Conservation (phyloP, 2,329 filamentous ascomycete species). For the Ceratocystis lukuohia region DNA sequence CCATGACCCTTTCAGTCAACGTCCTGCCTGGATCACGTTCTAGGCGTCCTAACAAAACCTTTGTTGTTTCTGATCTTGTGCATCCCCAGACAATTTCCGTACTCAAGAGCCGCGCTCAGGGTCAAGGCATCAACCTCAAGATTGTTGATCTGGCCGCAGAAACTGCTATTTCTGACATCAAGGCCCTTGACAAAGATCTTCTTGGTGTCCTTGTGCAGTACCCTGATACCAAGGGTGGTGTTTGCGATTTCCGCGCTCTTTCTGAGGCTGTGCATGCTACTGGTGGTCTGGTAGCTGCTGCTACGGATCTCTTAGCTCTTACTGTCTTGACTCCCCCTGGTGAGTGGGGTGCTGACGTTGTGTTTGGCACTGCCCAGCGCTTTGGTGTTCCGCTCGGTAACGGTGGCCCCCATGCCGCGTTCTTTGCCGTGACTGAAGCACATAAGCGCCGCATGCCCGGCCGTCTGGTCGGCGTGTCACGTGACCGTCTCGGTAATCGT, state of each 20-base stretch:
- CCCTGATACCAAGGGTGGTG: constrained; percentile 72
- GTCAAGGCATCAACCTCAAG: constrained; percentile 75
- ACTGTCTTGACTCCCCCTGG: constrained; percentile 80
- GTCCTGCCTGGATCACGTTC: constrained; percentile 41
- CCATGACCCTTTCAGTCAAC: constrained; percentile 85
- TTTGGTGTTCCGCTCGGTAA: constrained; percentile 86
- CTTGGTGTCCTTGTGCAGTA: constrained; percentile 92
- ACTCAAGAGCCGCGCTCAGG: constrained; percentile 70
- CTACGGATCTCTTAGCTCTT: constrained; percentile 77
- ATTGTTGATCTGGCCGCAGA: constrained; percentile 57
- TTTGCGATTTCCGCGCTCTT: constrained; percentile 61
- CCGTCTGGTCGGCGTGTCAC: constrained; percentile 78
- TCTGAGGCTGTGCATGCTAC: constrained; percentile 64
- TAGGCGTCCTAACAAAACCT: constrained; percentile 65
- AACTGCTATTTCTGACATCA: constrained; percentile 47
- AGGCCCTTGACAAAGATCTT: constrained; percentile 64
- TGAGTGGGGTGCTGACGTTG: constrained; percentile 89
- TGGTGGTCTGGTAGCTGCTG: constrained; percentile 69
- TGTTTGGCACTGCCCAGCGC: constrained; percentile 82
- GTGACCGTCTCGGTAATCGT: constrained; percentile 69
- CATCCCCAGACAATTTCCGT: constrained; percentile 81
- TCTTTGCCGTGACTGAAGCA: constrained; percentile 84
- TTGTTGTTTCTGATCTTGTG: constrained; percentile 66
- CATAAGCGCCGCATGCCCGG: constrained; percentile 92
- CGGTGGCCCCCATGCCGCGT: constrained; percentile 90